phyloP scores from a whole-genome alignment of 495 filamentous ascomycete species.

The Aspergillus baeticus region DNA sequence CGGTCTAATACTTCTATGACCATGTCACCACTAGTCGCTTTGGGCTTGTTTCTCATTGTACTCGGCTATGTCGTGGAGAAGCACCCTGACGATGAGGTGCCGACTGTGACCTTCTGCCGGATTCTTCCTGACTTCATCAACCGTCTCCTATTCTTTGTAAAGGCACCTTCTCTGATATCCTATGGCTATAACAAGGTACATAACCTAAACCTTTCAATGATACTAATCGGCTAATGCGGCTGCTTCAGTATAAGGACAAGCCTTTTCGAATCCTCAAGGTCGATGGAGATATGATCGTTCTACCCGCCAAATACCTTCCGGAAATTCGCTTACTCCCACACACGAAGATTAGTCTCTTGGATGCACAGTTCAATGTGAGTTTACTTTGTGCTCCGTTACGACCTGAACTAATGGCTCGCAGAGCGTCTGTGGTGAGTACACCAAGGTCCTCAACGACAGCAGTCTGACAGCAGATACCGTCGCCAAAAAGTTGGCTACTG shows the following conservation, averaged over 20 bases:
- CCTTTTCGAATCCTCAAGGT: conserved; percentile 33
- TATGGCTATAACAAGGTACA: conserved; percentile 30
- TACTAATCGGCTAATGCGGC: not conserved
- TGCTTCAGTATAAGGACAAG: conserved; percentile 25
- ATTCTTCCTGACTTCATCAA: conserved; percentile 30
- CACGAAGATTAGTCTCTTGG: conserved; percentile 24
- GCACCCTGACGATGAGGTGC: conserved; percentile 15
- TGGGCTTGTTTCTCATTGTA: not conserved
- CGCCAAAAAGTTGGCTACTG: conserved; percentile 26
- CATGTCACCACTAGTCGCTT: not conserved
- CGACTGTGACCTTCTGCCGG: conserved; percentile 23
- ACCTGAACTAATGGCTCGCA: conserved; percentile 2
- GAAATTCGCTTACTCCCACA: conserved; percentile 24
- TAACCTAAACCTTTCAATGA: not conserved
- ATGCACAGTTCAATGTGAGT: conserved; percentile 30
- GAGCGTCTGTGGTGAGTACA: conserved; percentile 34
- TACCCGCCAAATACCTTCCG: conserved; percentile 30
- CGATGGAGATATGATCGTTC: conserved; percentile 34
- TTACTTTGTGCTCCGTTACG: not conserved
- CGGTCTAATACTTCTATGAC: not conserved
- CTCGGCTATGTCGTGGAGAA: not conserved
- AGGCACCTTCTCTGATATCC: conserved; percentile 22
- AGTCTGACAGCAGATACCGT: conserved; percentile 25
- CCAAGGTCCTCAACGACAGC: conserved; percentile 28
- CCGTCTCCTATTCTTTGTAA: conserved; percentile 26